Conservation (phyloP, 495 filamentous ascomycete genomes). For the Copromyces sp. region DNA sequence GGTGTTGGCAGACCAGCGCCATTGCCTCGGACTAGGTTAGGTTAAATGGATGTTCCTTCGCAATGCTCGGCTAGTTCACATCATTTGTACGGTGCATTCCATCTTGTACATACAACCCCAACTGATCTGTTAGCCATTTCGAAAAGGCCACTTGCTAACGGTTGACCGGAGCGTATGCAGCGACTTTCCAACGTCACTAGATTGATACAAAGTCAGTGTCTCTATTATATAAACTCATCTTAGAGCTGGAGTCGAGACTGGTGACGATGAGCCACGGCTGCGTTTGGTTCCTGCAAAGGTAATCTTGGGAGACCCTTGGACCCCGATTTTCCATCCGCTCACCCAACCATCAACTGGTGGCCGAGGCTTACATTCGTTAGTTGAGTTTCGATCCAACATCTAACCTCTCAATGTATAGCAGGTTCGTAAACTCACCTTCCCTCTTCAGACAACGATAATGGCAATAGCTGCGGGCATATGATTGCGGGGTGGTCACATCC, state of each 20-base stretch:
- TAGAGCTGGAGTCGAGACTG: not conserved
- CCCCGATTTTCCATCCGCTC: not conserved
- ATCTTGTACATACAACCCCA: not conserved
- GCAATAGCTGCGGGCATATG: not conserved
- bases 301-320: not conserved
- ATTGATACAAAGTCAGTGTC: not conserved
- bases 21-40: not conserved
- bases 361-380: not conserved
- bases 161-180: not conserved
- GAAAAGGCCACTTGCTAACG: not conserved
- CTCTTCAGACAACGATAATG: not conserved
- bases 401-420: not conserved
- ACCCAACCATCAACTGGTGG: not conserved
- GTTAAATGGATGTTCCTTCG: not conserved
- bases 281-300: not conserved
- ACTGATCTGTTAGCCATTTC: not conserved
- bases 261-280: not conserved
- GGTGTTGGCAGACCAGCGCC: not conserved
- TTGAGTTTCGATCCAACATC: not conserved
- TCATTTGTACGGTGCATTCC: not conserved
- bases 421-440: not conserved
- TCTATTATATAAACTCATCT: not conserved
- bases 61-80: not conserved
- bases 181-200: not conserved
- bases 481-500: not conserved